Base-by-base conservation (phyloP, 352 stramenopile species). In the Globisporangium middletonii region DNA sequence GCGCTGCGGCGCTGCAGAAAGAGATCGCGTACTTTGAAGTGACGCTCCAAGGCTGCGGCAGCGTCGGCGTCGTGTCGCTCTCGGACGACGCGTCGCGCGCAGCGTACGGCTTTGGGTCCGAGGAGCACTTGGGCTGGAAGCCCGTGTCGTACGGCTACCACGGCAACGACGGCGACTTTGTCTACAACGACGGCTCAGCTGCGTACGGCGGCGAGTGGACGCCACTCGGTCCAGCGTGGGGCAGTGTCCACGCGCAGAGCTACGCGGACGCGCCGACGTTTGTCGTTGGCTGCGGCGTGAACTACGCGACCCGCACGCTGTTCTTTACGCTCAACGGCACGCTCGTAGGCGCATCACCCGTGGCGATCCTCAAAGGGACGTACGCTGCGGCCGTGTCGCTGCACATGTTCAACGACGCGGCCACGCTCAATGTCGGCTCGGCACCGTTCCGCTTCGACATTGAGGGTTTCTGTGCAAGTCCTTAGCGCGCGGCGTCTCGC, bases 381-480 rank as follows among this genome's bases (percentile, higher is more conserved):
- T 92, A 88, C 60, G 78, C 85, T 49, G 75, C 79, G 30, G 83
- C 81, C 33, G 75, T 95, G 57, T 89, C 85, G 64, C 76, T 95
- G 28, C 79, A 95, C 57, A 71, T 72, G 38, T 92, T 87, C 65
- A 72, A 73, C 16, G 85, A 95, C 60, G 47, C 69, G 67, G 83
- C 77, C 19, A 63, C 83, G 49, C 60, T 95, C 49, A 93, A 95
- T 60, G 67, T 72, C n/a, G 85, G 85, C 41, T 65, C 71, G 47
- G 79, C 73, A 26, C 77, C 79, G 33, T 95, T 92, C 64, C 56
- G 67, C 56, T 93, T 90, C 72, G 79, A 91, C 64, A 80, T 95
- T 65, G 83, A 95, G 63, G 75, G 69, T 86, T 93, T 88, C 68
- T 95, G 85, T 92, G 82, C 80, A 89, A 91, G 82, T 79, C 80